These are phyloP conservation scores for Trypanosoma cruzi DNA, from an alignment of 208 protist species.

Conservation along the genomic window DNA sequence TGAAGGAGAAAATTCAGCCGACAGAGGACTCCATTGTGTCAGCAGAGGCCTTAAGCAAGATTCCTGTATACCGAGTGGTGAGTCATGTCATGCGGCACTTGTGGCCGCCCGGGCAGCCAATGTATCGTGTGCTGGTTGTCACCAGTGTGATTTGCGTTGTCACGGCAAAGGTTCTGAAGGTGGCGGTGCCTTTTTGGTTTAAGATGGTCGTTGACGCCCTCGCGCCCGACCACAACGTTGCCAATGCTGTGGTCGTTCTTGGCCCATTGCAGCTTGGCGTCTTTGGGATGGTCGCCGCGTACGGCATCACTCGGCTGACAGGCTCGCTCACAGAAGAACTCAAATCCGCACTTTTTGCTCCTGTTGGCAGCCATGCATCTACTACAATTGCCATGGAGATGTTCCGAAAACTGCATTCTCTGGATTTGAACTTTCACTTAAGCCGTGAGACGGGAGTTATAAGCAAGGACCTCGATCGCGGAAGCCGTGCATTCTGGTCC, in stretches of 20 bases:
- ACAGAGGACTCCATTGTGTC: constrained; percentile 7
- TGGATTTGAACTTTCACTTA: constrained; percentile 90
- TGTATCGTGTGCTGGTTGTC: constrained; percentile 72
- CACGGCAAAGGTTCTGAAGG: constrained; percentile 78
- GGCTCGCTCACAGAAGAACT: constrained; percentile 85
- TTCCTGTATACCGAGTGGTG: constrained; percentile 77
- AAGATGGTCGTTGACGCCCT: constrained; percentile 88
- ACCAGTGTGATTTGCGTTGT: constrained; percentile 81
- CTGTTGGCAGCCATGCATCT: constrained; percentile 84
- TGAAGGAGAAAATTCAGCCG: background rate
- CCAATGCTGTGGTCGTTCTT: constrained; percentile 33
- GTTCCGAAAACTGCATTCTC: constrained; percentile 86
- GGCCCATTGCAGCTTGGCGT: constrained; percentile 70
- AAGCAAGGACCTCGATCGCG: constrained; percentile 92
- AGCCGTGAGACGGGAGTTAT: constrained; percentile 91
- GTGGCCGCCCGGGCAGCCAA: constrained; percentile 72
- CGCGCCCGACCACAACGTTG: constrained; percentile 37
- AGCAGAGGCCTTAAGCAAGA: constrained; percentile 17
- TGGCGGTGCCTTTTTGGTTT: constrained; percentile 93
- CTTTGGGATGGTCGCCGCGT: constrained; percentile 85
- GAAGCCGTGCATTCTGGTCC: constrained; percentile 90
- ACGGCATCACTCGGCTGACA: constrained; percentile 81
- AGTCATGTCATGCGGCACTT: constrained; percentile 76
- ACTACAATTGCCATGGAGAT: constrained; percentile 88
- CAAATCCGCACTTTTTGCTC: constrained; percentile 91